Evolutionary conservation across 2,329 filamentous ascomycete species (phyloP).

Genomic region (Aspergillus bombycis): DNA sequence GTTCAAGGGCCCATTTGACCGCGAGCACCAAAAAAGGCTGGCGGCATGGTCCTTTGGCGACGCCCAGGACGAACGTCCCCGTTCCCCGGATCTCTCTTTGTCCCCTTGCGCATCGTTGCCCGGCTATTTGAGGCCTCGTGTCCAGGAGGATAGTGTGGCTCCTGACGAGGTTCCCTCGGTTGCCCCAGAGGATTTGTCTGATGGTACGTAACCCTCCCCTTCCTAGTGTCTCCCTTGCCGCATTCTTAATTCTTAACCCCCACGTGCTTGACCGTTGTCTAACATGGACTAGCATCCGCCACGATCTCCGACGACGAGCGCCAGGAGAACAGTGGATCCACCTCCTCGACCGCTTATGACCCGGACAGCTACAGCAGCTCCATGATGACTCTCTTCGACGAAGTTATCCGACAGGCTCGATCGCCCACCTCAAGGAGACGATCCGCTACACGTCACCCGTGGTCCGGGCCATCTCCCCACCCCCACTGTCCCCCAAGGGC

Average conservation of each 20-base stretch:
- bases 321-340: slow-evolving; percentile 34
- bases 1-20: slow-evolving; percentile 52
- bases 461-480: slow-evolving; percentile 31
- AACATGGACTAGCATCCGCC: slow-evolving; percentile 22
- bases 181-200: slow-evolving; percentile 17
- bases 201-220: slow-evolving; percentile 23
- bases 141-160: slow-evolving; percentile 23
- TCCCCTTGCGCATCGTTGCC: slow-evolving; percentile 41
- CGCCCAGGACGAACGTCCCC: slow-evolving; percentile 37
- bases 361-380: slow-evolving; percentile 39
- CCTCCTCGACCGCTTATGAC: slow-evolving; percentile 41
- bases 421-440: slow-evolving; percentile 36
- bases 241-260: neutral
- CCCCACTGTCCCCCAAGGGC: slow-evolving; percentile 27
- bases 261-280: slow-evolving; percentile 11
- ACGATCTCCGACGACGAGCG: slow-evolving; percentile 29
- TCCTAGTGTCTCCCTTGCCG: neutral
- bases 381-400: slow-evolving; percentile 38
- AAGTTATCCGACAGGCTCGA: slow-evolving; percentile 30
- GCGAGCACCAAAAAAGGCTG: slow-evolving; percentile 47
- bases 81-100: slow-evolving; percentile 40
- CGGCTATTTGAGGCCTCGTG: slow-evolving; percentile 26
- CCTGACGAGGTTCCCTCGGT: slow-evolving; percentile 20
- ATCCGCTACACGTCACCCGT: slow-evolving; percentile 36
- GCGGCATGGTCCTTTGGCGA: slow-evolving; percentile 49